Evolutionary conservation across 257 asterid species (phyloP).

Genomic region (Solanum sitiens): DNA sequence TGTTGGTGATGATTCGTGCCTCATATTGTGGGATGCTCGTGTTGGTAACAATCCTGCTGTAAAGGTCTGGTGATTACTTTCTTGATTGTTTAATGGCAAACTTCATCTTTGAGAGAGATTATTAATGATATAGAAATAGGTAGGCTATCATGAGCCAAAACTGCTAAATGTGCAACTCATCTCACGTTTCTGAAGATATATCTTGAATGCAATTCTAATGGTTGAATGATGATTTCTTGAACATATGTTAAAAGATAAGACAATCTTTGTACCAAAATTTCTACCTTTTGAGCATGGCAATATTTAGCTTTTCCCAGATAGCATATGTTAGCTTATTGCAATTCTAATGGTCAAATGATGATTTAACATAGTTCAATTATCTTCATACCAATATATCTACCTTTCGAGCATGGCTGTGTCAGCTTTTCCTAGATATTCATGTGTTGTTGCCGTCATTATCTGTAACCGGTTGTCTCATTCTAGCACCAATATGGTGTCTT

Average conservation of each 20-base stretch:
- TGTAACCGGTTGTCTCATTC: neutral
- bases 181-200: neutral
- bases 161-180: neutral
- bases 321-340: neutral
- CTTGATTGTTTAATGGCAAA: neutral
- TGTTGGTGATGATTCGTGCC: conserved; percentile 97
- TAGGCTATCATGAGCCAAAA: neutral
- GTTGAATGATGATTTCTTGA: neutral
- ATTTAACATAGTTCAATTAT: neutral
- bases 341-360: neutral
- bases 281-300: neutral
- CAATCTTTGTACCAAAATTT: neutral
- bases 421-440: neutral
- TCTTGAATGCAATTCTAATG: neutral
- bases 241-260: neutral
- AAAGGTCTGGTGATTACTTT: conserved; percentile 35
- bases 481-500: neutral
- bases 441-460: neutral
- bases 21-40: conserved; percentile 96
- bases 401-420: neutral
- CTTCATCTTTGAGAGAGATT: neutral
- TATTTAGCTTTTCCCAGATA: neutral
- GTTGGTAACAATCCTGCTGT: conserved; percentile 57
- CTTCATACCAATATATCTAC: neutral
- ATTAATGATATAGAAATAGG: neutral